A percentile compares a stretch with the other conserved stretches of the same genome.
Conservation (phyloP, 805 yeast genomes). For the Danielia oregonensis region DNA sequence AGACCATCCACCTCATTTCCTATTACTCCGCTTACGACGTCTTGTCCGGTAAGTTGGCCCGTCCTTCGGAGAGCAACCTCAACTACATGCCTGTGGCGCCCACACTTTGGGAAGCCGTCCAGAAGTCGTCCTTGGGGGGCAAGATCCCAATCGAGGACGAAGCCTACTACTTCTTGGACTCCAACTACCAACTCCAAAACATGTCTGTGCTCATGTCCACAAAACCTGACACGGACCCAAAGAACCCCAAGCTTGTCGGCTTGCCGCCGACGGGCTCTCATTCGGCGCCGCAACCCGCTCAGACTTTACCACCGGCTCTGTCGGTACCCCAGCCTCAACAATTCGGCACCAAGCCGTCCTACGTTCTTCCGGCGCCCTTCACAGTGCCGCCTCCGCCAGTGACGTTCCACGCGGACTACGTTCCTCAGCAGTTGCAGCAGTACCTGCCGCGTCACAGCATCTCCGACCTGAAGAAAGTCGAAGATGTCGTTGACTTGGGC, state of each 20-base stretch:
- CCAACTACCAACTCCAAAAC: slow-evolving; percentile 39
- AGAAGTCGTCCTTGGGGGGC: slow-evolving; percentile 58
- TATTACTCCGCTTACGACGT: slow-evolving; percentile 81
- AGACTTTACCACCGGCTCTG: slow-evolving; percentile 1
- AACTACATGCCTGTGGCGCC: slow-evolving; percentile 45
- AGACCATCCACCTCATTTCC: slow-evolving; percentile 69
- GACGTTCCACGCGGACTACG: neutral
- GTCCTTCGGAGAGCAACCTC: slow-evolving; percentile 58
- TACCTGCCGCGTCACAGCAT: neutral
- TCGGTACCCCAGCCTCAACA: neutral
- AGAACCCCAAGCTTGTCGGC: neutral
- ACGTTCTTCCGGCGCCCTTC: neutral
- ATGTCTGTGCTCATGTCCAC: slow-evolving; percentile 22
- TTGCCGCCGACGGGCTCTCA: neutral
- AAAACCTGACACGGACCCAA: neutral
- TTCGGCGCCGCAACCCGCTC: neutral
- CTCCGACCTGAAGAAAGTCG: neutral
- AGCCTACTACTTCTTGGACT: slow-evolving; percentile 45
- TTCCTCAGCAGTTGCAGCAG: neutral
- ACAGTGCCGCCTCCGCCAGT: neutral
- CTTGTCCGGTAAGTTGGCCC: slow-evolving; percentile 45
- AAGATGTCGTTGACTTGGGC: neutral
- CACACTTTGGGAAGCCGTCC: slow-evolving; percentile 52
- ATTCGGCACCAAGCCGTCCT: neutral
- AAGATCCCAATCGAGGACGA: slow-evolving; percentile 48